phyloP scores from a whole-genome alignment of 1,284 basidiomycete genomes.

The Naganishia sp. region DNA sequence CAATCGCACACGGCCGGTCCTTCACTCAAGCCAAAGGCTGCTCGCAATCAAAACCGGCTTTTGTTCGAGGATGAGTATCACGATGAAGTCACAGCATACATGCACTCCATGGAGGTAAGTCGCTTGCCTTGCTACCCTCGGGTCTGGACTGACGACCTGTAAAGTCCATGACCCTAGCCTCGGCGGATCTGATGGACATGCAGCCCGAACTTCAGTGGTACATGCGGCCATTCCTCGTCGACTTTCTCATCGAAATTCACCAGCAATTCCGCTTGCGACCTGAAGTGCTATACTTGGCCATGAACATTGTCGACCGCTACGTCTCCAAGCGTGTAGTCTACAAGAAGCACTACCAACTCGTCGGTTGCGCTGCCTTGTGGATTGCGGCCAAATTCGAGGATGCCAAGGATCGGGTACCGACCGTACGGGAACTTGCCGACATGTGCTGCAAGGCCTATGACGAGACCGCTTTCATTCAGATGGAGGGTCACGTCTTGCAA shows the following conservation, averaged over 20 bases:
- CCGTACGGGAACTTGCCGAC: slow-evolving; percentile 86
- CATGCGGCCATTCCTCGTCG: slow-evolving; percentile 98
- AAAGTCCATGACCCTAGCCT: slow-evolving; percentile 68
- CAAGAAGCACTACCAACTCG: slow-evolving; percentile 98
- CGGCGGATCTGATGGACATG: slow-evolving; percentile 92
- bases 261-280: slow-evolving; percentile 94
- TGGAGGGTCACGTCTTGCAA: slow-evolving; percentile 94
- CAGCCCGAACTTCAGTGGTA: slow-evolving; percentile 96
- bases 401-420: slow-evolving; percentile 95
- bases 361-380: slow-evolving; percentile 97
- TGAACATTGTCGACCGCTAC: slow-evolving; percentile 99
- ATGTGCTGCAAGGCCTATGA: slow-evolving; percentile 96
- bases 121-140: too few species aligned
- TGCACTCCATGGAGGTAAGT: slow-evolving; percentile 97
- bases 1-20: slow-evolving; percentile 1
- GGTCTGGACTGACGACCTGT: background rate
- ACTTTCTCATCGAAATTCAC: slow-evolving; percentile 98
- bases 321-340: slow-evolving; percentile 97
- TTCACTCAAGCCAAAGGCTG: slow-evolving; percentile 5
- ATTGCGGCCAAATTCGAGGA: slow-evolving; percentile 99
- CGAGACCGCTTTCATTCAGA: slow-evolving; percentile 89
- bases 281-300: slow-evolving; percentile 95
- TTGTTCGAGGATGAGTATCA: slow-evolving; percentile 86
- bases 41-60: slow-evolving; percentile 43
- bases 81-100: slow-evolving; percentile 87